Evolutionary conservation across 352 stramenopile species (phyloP).

Genomic region (Pythium rhizo-oryzae): DNA sequence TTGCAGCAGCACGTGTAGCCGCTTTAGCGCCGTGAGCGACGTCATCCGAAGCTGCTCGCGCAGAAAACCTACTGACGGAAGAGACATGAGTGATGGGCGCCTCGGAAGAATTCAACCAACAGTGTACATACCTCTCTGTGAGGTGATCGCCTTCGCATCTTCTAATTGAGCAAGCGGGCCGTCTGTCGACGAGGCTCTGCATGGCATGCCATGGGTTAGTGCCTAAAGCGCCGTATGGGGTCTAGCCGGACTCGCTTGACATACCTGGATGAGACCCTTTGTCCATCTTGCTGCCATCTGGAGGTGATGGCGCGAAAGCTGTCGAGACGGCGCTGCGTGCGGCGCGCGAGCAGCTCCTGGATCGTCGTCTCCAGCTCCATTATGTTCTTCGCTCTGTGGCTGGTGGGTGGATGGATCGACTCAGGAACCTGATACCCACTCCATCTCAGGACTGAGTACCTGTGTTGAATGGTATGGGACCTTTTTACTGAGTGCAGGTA

Average conservation of each 20-base stretch:
- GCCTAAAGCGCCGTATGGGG: too few relatives aligned
- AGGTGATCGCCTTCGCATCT: conserved; percentile 30
- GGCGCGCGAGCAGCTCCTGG: conserved; percentile 24
- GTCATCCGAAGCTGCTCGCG: conserved; percentile 32
- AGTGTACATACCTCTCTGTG: conserved; percentile 29
- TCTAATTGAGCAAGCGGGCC: neutral
- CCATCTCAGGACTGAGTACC: neutral
- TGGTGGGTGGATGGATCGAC: neutral
- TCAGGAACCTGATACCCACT: neutral
- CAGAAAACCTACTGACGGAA: conserved; percentile 43
- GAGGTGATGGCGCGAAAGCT: neutral
- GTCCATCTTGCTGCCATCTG: neutral
- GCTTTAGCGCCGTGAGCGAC: conserved; percentile 36
- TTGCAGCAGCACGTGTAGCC: conserved; percentile 50
- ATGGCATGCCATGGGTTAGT: too few relatives aligned
- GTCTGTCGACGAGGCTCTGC: too few relatives aligned
- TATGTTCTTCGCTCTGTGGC: neutral
- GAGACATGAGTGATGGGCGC: neutral
- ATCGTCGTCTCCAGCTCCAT: conserved; percentile 29
- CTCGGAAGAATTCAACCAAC: too few relatives aligned
- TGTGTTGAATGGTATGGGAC: neutral
- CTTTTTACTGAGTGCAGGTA: neutral
- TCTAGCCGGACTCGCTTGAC: too few relatives aligned
- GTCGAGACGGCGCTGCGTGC: conserved; percentile 8
- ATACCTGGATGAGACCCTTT: too few relatives aligned